Evolutionary conservation across 129 eudicot genomes (phyloP), one percentile per base, ranked within the genome.

Genomic region (Chrysanthemum seticuspe): DNA sequence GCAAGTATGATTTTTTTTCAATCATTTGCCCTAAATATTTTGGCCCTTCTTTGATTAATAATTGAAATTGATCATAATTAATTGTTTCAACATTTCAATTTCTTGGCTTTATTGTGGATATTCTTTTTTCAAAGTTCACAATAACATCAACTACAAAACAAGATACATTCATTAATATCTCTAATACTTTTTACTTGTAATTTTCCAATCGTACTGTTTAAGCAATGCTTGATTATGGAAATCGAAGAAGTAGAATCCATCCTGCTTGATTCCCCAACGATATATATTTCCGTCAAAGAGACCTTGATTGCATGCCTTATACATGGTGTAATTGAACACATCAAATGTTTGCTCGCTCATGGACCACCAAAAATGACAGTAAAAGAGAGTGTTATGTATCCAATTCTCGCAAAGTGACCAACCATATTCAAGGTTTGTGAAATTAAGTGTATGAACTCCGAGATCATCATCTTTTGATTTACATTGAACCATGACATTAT

Each of bases 221-320:
- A 21, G 5, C 76, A 72, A 77, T 31, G 6, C 21, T 70, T 10
- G 58, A 77, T 21, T 23, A 21, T 61, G 65, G 15, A 31, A 16
- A 77, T 77, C 76, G 49, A 61, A 77, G 27, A 70, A 71, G 36
- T 77, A 77, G 62, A 77, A 77, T n/a, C 81, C 76, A 14, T 77
- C 81, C 14, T 19, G 13, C 59, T 70, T 77, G 59, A 77, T 49
- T 8, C 70, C 81, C 81, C 81, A 77, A 5, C 49, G 31, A 70
- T 71, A 77, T 40, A 12, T 40, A 36, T 77, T 77, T 10, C 1
- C 65, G 15, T 77, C 51, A 0, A 0, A 0, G 21, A 62, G 62
- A 13, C 81, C 71, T 10, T 77, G 76, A 59, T 77, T 0, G 55
- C 81, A 70, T 13, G 13, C 34, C 14, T 18, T 21, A 59, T 9